Evolutionary conservation across 2,329 filamentous ascomycete species (phyloP).

Genomic region (Aspergillus luchuensis): DNA sequence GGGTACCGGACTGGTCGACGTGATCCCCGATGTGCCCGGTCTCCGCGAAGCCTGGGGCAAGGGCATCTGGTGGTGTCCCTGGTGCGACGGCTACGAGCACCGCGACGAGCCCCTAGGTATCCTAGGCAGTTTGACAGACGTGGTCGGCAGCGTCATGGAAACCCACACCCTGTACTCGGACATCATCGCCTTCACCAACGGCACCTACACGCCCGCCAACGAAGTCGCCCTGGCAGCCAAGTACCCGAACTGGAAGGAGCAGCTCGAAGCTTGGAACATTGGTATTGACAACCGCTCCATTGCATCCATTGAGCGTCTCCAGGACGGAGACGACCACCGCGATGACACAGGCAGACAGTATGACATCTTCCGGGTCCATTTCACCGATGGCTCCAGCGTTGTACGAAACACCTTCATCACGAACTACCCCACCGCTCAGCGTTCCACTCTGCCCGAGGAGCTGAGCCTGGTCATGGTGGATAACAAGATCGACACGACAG

Average conservation of each 20-base stretch:
- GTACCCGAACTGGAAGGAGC: slow-evolving; percentile 53
- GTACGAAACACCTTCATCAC: slow-evolving; percentile 57
- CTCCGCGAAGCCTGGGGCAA: slow-evolving; percentile 58
- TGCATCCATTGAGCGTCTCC: slow-evolving; percentile 50
- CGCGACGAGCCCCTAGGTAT: slow-evolving; percentile 61
- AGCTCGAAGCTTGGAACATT: slow-evolving; percentile 55
- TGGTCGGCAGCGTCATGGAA: slow-evolving; percentile 53
- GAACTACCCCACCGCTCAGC: slow-evolving; percentile 53
- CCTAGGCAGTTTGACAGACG: slow-evolving; percentile 49
- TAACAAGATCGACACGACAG: slow-evolving; percentile 49
- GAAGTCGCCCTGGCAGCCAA: slow-evolving; percentile 44
- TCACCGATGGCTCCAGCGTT: slow-evolving; percentile 50
- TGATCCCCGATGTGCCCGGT: slow-evolving; percentile 59
- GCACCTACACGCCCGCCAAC: slow-evolving; percentile 54
- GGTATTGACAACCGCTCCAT: slow-evolving; percentile 61
- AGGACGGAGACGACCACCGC: slow-evolving; percentile 34
- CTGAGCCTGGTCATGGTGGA: slow-evolving; percentile 52
- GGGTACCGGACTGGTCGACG: slow-evolving; percentile 59
- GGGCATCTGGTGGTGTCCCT: slow-evolving; percentile 66
- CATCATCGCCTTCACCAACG: slow-evolving; percentile 62
- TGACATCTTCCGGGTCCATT: slow-evolving; percentile 59
- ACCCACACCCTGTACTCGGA: slow-evolving; percentile 58
- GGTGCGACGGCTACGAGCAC: slow-evolving; percentile 66
- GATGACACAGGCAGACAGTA: slow-evolving; percentile 43
- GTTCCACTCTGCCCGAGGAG: slow-evolving; percentile 50